A percentile compares a stretch with the other conserved stretches of the same genome.
Conservation (phyloP, 169 alveolate genomes). For the Cystoisospora suis region DNA sequence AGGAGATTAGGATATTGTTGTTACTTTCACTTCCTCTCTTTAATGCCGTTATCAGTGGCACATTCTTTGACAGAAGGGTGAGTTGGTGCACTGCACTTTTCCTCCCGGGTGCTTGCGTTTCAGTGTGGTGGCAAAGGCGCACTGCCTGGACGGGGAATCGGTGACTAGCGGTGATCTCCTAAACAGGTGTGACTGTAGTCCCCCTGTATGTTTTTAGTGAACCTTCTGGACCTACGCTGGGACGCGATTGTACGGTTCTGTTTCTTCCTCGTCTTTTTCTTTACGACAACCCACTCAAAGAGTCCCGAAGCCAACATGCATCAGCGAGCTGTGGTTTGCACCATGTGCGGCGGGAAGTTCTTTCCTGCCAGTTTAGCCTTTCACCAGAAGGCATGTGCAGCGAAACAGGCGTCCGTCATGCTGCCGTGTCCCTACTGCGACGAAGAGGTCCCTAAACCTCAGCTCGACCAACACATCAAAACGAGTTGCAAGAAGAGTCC, state of each 20-base stretch:
- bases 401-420: slow-evolving; percentile 3
- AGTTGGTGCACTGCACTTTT: no score
- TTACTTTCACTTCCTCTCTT: no score
- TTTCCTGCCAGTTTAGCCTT: slow-evolving; percentile 27
- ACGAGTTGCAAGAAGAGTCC: slow-evolving; percentile 35
- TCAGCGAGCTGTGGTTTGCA: slow-evolving; percentile 36
- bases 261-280: background rate
- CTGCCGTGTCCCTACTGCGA: slow-evolving; percentile 47
- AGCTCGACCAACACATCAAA: slow-evolving; percentile 46
- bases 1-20: no score
- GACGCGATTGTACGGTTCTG: background rate
- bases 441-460: slow-evolving; percentile 23
- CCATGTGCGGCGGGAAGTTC: slow-evolving; percentile 60
- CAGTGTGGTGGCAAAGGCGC: no score
- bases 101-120: no score
- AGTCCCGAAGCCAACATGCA: slow-evolving; percentile 55
- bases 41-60: no score
- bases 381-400: slow-evolving; percentile 53
- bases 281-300: no score
- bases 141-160: no score
- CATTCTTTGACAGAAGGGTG: no score
- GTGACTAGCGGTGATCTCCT: no score
- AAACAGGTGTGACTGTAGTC: no score
- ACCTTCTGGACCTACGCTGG: background rate
- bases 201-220: background rate